A percentile compares a stretch with the other conserved stretches of the same genome.
Conservation (phyloP, 1,284 basidiomycete genomes). For the Cutaneotrichosporon sp. region DNA sequence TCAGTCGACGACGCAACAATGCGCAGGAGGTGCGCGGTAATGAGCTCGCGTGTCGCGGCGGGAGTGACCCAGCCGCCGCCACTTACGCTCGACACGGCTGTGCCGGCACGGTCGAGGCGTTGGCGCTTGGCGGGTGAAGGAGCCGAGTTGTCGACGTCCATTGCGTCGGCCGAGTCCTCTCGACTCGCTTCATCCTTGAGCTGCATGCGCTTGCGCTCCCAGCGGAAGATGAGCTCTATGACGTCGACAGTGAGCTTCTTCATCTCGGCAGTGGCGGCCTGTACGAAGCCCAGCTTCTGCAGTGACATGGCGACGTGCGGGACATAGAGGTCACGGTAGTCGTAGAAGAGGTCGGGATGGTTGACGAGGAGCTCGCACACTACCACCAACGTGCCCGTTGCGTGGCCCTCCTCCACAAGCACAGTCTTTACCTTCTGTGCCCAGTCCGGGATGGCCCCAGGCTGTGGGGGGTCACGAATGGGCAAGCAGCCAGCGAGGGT, state of each 20-base stretch:
- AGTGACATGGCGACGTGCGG: conserved; percentile 91
- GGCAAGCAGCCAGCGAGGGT: conserved; percentile 84
- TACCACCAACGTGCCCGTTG: conserved; percentile 73
- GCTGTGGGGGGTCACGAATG: conserved; percentile 54
- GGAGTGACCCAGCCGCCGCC: conserved; percentile 66
- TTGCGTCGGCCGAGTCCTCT: conserved; percentile 29
- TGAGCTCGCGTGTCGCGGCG: conserved; percentile 72
- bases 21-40: conserved; percentile 89
- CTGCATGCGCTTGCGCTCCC: conserved; percentile 64
- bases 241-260: conserved; percentile 77
- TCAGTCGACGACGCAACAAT: conserved; percentile 73
- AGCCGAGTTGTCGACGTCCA: conserved; percentile 40
- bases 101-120: conserved; percentile 50
- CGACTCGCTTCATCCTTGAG: conserved; percentile 39
- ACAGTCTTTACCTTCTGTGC: conserved; percentile 81
- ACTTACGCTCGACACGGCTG: conserved; percentile 47
- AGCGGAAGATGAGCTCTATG: conserved; percentile 77
- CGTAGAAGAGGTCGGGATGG: conserved; percentile 88
- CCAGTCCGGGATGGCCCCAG: conserved; percentile 68
- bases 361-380: conserved; percentile 91
- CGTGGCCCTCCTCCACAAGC: conserved; percentile 82
- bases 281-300: conserved; percentile 75
- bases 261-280: conserved; percentile 71
- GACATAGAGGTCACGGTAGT: conserved; percentile 89
- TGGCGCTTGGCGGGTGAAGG: conserved; percentile 48